A percentile compares a stretch with the other conserved stretches of the same genome.
phyloP scores from a whole-genome alignment of 2,329 filamentous ascomycete genomes.

The Cladosporium sp. region DNA sequence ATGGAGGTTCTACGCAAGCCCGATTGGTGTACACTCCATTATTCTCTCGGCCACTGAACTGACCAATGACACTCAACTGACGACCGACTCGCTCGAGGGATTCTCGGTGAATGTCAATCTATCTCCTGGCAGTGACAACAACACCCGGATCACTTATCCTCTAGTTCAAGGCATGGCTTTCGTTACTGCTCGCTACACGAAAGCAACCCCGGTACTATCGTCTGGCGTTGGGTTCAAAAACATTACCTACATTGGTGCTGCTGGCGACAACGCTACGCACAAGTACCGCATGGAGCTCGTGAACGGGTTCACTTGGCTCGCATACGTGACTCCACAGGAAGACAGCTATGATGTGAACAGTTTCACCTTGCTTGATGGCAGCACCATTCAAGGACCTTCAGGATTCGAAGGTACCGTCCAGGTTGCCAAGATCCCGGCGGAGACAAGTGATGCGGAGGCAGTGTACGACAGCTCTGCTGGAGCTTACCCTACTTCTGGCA shows the following conservation, averaged over 20 bases:
- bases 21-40: slow-evolving; percentile 77
- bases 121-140: slow-evolving; percentile 46
- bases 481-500: slow-evolving; percentile 67
- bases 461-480: slow-evolving; percentile 76
- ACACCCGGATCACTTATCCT: slow-evolving; percentile 71
- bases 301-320: slow-evolving; percentile 71
- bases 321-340: slow-evolving; percentile 69
- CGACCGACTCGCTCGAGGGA: slow-evolving; percentile 53
- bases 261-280: slow-evolving; percentile 62
- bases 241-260: slow-evolving; percentile 53
- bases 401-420: slow-evolving; percentile 80
- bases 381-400: slow-evolving; percentile 62
- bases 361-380: slow-evolving; percentile 68
- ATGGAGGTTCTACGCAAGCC: slow-evolving; percentile 71
- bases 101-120: slow-evolving; percentile 70
- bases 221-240: slow-evolving; percentile 72
- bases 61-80: slow-evolving; percentile 57
- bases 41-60: slow-evolving; percentile 78
- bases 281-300: slow-evolving; percentile 76
- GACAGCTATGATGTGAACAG: slow-evolving; percentile 54
- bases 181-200: slow-evolving; percentile 73
- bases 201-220: slow-evolving; percentile 70
- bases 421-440: slow-evolving; percentile 70
- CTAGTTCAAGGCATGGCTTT: slow-evolving; percentile 89
- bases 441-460: slow-evolving; percentile 56